Conservation (phyloP, 768 basidiomycete genomes). For the Collybiopsis luxurians region DNA sequence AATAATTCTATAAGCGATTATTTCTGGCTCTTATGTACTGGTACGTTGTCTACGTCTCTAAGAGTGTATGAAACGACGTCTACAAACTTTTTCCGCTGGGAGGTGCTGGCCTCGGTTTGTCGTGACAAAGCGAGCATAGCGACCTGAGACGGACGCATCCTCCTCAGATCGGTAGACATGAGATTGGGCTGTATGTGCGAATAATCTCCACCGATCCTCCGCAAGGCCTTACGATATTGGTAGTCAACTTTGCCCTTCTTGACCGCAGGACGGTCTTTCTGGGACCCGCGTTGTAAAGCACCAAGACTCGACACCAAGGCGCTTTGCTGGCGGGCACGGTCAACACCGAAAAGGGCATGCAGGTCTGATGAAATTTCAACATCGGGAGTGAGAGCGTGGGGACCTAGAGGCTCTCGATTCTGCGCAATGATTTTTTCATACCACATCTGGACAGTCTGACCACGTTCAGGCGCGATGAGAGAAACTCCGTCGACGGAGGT, state of each 20-base stretch:
- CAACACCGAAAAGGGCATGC: not conserved
- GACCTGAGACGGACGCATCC: conserved; percentile 39
- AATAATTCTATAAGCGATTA: no score
- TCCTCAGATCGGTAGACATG: conserved; percentile 8
- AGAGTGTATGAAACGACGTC: conserved; percentile 20
- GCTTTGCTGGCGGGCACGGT: not conserved
- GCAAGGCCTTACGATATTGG: not conserved
- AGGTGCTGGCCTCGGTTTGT: conserved; percentile 38
- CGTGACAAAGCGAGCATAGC: conserved; percentile 42
- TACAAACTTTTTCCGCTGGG: conserved; percentile 36
- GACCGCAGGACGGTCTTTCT: not conserved
- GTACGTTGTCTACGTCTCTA: not conserved
- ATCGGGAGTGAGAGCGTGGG: not conserved
- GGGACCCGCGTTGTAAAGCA: not conserved
- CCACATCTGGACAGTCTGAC: not conserved
- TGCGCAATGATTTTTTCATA: not conserved
- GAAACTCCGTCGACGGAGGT: conserved; percentile 1
- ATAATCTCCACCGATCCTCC: conserved; percentile 46
- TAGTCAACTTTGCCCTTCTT: conserved; percentile 5
- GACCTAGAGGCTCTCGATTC: not conserved
- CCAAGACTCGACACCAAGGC: not conserved
- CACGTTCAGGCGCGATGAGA: not conserved
- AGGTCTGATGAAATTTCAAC: conserved; percentile 1
- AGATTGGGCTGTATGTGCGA: conserved; percentile 29
- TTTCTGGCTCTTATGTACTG: not conserved